Conservation (phyloP, 2,329 filamentous ascomycete genomes). For the Colletotrichum truncatum region DNA sequence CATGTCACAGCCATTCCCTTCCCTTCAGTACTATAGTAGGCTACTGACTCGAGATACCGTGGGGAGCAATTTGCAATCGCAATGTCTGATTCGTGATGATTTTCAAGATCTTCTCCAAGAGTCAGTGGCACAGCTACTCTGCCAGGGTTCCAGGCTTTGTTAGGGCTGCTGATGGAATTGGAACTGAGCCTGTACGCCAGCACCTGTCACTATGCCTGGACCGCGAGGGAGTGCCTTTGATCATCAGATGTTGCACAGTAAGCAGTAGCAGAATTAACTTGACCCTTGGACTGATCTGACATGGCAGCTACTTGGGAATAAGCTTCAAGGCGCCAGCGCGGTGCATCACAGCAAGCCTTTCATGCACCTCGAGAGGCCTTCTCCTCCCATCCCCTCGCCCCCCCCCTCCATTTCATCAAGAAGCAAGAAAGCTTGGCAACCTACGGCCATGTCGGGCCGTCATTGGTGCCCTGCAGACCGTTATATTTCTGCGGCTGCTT, state of each 20-base stretch:
- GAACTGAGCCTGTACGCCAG: no score
- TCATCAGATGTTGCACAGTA: no score
- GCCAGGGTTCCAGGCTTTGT: neutral
- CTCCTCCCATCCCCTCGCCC: neutral
- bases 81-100: conserved; percentile 16
- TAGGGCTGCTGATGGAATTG: neutral
- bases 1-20: conserved; percentile 24
- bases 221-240: no score
- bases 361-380: conserved; percentile 10
- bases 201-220: no score
- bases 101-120: neutral
- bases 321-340: conserved; percentile 25
- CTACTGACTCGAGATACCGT: conserved; percentile 27
- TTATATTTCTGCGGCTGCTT: conserved; percentile 26
- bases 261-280: neutral
- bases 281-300: neutral
- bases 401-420: conserved; percentile 4
- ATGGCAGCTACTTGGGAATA: conserved; percentile 7
- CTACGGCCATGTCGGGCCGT: conserved; percentile 6
- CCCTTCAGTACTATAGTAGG: neutral
- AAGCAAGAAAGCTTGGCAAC: conserved; percentile 10
- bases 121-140: neutral
- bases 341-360: conserved; percentile 11
- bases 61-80: conserved; percentile 20
- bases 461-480: conserved; percentile 29